These are phyloP conservation scores for Leccinum fuscescens DNA, from an alignment of 1,284 basidiomycete genomes.

Conservation along the genomic window DNA sequence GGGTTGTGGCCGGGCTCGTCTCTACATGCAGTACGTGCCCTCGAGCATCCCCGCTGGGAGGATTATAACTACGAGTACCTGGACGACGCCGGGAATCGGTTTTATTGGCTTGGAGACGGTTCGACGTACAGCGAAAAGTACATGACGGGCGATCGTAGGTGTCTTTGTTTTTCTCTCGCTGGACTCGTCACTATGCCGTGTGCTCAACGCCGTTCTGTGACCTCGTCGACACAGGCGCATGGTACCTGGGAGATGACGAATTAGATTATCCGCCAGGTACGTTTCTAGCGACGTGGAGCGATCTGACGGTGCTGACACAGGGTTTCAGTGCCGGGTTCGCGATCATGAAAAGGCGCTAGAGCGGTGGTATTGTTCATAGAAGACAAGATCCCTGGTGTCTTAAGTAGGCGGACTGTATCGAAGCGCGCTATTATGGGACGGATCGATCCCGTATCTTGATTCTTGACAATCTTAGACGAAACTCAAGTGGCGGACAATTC, in stretches of 20 bases:
- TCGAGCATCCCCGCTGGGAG: slow-evolving; percentile 62
- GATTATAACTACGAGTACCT: slow-evolving; percentile 56
- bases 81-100: slow-evolving; percentile 43
- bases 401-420: no score
- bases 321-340: background rate
- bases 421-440: no score
- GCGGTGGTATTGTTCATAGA: slow-evolving; percentile 43
- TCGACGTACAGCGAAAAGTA: slow-evolving; percentile 46
- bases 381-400: no score
- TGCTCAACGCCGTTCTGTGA: background rate
- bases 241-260: slow-evolving; percentile 46
- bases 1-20: slow-evolving; percentile 63
- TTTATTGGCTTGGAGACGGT: slow-evolving; percentile 62
- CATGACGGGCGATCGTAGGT: slow-evolving; percentile 48
- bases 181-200: background rate
- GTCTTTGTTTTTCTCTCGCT: background rate
- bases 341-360: no score
- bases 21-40: slow-evolving; percentile 48
- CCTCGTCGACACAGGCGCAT: slow-evolving; percentile 38
- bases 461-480: no score
- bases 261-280: slow-evolving; percentile 34
- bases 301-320: background rate
- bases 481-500: no score
- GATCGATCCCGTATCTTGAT: no score
- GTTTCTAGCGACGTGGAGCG: background rate